Base-by-base conservation (phyloP, 257 asterid species). In the Solanum raphanifolium region DNA sequence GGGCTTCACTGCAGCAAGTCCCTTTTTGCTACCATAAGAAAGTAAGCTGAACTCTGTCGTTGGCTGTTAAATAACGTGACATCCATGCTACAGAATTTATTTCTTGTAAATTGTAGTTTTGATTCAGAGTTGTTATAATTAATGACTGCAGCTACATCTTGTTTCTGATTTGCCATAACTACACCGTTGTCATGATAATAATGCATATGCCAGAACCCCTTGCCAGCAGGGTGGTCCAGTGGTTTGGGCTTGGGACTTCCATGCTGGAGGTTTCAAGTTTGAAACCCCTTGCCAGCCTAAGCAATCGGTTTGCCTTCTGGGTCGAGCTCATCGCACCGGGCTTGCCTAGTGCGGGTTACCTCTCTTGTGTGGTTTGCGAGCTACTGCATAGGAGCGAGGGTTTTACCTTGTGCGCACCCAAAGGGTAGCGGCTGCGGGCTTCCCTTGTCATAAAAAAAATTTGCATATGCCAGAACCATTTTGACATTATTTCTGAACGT, bases 1-100 rank as follows among this genome's bases (percentile, higher is more conserved):
- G 92, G 94, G 89, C 82, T 93, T 88, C 99, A 97, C 89, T 13
- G 2, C 76, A 96, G 98, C 94, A 89, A 86, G 90, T 87, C 91
- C 84, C 91, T 97, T 86, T 93, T 95, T 86, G 32, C 25, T 31
- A 93, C 95, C 87, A 93, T 95, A 83, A 95, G 87, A 91, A 95
- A 98, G 99, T 97, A 62, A 78, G 84, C 25, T 78, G 84, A 41
- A 41, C 84, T 78, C 62, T 41, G 84, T 41, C 23, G 1, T 27
- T 78, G 62, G 84, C 36, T 41, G 12, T 78, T 39, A 75, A 76
- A 76, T 76, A n/a, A 39, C 18, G 60, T 8, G 35, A 39, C 60
- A 78, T 78, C 84, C 84, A 78, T 78, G 84, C 62, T 78, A 78
- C n/a, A 39, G 34, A 43, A 78, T 78, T 39, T 78, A 13, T 55